Conservation (phyloP, 345 rosid genomes). For the Ricinus communis region DNA sequence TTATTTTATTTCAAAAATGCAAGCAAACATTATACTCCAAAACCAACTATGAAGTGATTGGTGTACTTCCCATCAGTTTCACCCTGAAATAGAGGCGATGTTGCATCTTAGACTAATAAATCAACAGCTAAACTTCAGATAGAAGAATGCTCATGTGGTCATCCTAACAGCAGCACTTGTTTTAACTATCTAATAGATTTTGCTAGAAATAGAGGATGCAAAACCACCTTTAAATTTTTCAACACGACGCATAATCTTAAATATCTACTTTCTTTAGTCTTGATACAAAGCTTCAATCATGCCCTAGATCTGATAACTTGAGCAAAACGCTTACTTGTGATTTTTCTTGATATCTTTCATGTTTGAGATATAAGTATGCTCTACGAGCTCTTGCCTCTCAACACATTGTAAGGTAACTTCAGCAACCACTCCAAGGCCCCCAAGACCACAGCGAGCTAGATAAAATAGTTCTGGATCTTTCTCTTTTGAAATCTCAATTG, state of each 20-base stretch:
- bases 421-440: slow-evolving; percentile 95
- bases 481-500: slow-evolving; percentile 79
- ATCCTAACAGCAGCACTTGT: background rate
- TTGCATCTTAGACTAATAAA: background rate
- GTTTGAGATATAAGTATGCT: slow-evolving; percentile 75
- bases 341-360: slow-evolving; percentile 80
- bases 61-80: slow-evolving; percentile 5
- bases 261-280: background rate
- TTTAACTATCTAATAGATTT: background rate
- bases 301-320: slow-evolving; percentile 7
- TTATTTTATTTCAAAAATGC: slow-evolving; percentile 4
- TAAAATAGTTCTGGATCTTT: slow-evolving; percentile 88
- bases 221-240: background rate
- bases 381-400: slow-evolving; percentile 90
- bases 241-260: background rate
- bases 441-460: slow-evolving; percentile 92
- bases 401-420: slow-evolving; percentile 96
- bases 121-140: background rate
- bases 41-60: background rate
- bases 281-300: slow-evolving; percentile 2
- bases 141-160: background rate
- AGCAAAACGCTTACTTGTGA: slow-evolving; percentile 64
- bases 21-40: background rate
- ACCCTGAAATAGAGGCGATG: background rate
- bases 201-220: slow-evolving; percentile 4